These are phyloP conservation scores for Paraphoma chrysanthemicola DNA, from an alignment of 2,329 filamentous ascomycete species.

Conservation along the genomic window DNA sequence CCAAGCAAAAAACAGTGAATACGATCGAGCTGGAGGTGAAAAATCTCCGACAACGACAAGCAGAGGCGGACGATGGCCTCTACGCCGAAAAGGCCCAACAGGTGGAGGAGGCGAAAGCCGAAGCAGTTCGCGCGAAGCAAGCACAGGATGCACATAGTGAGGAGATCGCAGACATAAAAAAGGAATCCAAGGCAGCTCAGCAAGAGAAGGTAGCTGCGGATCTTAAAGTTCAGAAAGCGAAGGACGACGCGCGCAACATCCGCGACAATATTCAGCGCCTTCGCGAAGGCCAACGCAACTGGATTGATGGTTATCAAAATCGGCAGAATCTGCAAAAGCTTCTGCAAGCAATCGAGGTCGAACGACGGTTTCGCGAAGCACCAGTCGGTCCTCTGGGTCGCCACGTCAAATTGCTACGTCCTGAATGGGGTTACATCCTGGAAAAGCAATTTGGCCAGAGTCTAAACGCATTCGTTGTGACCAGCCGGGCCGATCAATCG, in stretches of 20 bases:
- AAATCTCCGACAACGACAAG: slow-evolving; percentile 67
- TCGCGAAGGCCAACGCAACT: slow-evolving; percentile 62
- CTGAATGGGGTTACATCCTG: slow-evolving; percentile 82
- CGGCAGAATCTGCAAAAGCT: slow-evolving; percentile 65
- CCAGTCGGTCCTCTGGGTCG: slow-evolving; percentile 86
- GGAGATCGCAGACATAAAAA: slow-evolving; percentile 45
- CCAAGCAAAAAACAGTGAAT: slow-evolving; percentile 54
- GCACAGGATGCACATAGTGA: slow-evolving; percentile 52
- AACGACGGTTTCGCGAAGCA: slow-evolving; percentile 70
- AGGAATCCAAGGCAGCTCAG: slow-evolving; percentile 43
- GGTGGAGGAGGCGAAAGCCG: slow-evolving; percentile 64
- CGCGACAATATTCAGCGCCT: slow-evolving; percentile 62
- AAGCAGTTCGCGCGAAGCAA: slow-evolving; percentile 54
- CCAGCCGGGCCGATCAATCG: slow-evolving; percentile 76
- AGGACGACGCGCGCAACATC: slow-evolving; percentile 61
- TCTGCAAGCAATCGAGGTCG: slow-evolving; percentile 71
- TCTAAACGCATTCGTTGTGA: slow-evolving; percentile 82
- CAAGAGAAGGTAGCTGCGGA: slow-evolving; percentile 21
- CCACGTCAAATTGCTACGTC: slow-evolving; percentile 76
- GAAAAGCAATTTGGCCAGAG: slow-evolving; percentile 76
- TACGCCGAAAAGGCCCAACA: slow-evolving; percentile 67
- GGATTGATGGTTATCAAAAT: slow-evolving; percentile 68
- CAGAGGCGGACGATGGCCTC: slow-evolving; percentile 70
- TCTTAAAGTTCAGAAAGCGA: slow-evolving; percentile 36
- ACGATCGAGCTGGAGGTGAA: slow-evolving; percentile 55